Percentiles rank a stretch among this genome's conserved stretches.
These are phyloP conservation scores for Starmerella sp. DNA, from an alignment of 805 yeast species.

Conservation along the genomic window DNA sequence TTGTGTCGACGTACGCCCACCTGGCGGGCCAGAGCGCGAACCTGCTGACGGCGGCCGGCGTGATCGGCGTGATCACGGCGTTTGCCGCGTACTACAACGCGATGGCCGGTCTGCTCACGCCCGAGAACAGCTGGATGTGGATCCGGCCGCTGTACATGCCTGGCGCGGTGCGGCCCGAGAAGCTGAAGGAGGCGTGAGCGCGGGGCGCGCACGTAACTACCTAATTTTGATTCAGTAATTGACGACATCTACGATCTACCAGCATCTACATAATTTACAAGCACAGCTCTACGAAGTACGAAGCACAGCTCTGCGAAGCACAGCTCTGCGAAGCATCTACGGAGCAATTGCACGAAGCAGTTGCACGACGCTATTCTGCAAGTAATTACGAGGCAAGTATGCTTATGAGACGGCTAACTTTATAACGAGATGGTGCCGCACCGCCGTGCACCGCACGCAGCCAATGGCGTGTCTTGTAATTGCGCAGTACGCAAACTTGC, in stretches of 20 bases:
- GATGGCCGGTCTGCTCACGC: constrained; percentile 49
- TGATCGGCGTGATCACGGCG: constrained; percentile 46
- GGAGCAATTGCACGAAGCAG: too few species aligned
- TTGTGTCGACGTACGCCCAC: constrained; percentile 26
- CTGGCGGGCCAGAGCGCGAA: constrained; percentile 27
- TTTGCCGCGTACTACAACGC: constrained; percentile 53
- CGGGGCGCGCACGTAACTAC: background rate
- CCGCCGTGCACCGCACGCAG: too few species aligned
- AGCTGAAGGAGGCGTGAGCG: constrained; percentile 7
- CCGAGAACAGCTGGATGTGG: constrained; percentile 47
- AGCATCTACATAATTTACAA: too few species aligned
- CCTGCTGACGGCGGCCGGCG: constrained; percentile 49
- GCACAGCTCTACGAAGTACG: too few species aligned
- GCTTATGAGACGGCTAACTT: too few species aligned
- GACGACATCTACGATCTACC: background rate
- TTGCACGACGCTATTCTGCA: too few species aligned
- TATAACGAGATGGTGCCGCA: too few species aligned
- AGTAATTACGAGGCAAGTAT: too few species aligned
- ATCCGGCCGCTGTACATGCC: constrained; percentile 43
- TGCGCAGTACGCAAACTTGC: too few species aligned
- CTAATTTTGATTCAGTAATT: background rate
- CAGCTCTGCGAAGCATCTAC: too few species aligned
- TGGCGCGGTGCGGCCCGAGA: constrained; percentile 24
- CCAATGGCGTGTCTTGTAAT: too few species aligned
- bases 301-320: too few species aligned